Evolutionary conservation across 108 stramenopile species (phyloP).

Genomic region (Pseudonitzschia delicatissima): DNA sequence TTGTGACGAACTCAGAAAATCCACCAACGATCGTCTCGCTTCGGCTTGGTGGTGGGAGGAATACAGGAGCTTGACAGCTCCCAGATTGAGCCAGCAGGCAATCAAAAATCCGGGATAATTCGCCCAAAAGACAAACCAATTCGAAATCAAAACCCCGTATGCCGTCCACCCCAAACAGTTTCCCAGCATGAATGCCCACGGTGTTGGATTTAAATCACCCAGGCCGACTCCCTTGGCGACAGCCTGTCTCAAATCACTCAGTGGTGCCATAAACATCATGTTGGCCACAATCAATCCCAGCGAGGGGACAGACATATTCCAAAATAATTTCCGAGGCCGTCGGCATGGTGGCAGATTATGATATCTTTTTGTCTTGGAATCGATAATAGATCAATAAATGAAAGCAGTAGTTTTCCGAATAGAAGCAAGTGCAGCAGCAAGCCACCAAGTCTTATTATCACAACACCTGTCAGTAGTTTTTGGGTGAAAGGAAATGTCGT

Average conservation of each 20-base stretch:
- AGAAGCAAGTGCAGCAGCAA: too few relatives aligned
- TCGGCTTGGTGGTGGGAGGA: conserved; percentile 30
- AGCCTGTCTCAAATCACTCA: conserved; percentile 45
- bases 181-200: conserved; percentile 80
- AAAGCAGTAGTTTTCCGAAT: too few relatives aligned
- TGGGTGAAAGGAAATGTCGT: too few relatives aligned
- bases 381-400: too few relatives aligned
- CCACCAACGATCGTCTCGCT: conserved; percentile 40
- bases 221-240: conserved; percentile 38
- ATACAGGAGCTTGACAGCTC: conserved; percentile 70
- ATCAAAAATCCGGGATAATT: conserved; percentile 61
- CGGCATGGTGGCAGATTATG: conserved; percentile 2
- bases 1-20: conserved; percentile 34
- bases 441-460: too few relatives aligned
- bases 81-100: conserved; percentile 68
- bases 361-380: too few relatives aligned
- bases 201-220: conserved; percentile 73
- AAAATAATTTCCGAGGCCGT: conserved; percentile 35
- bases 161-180: conserved; percentile 73
- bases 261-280: conserved; percentile 75
- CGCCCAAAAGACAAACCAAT: conserved; percentile 48
- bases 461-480: too few relatives aligned
- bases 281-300: conserved; percentile 51
- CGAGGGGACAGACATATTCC: conserved; percentile 65
- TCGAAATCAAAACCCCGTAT: conserved; percentile 31